Conservation (phyloP, 164 flowering plant genomes). For the Vitis labrusca region DNA sequence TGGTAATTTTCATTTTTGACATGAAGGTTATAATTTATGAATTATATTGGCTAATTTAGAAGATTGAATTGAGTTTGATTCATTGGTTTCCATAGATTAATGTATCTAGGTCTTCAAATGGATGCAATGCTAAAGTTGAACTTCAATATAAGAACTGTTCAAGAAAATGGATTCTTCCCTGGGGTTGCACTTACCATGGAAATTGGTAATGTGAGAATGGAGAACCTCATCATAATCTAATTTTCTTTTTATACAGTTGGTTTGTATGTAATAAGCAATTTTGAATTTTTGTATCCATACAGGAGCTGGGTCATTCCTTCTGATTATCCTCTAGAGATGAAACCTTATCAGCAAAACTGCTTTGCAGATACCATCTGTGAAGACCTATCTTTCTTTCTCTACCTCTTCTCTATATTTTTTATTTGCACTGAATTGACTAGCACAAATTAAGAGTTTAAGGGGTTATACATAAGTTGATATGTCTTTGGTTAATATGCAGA, state of each 20-base stretch:
- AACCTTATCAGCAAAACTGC: constrained; percentile 28
- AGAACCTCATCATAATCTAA: not conserved
- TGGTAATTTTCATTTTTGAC: not conserved
- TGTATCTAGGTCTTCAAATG: constrained; percentile 32
- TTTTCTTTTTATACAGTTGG: not conserved
- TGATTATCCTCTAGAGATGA: constrained; percentile 29
- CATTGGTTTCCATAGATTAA: constrained; percentile 25
- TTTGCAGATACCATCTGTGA: constrained; percentile 40
- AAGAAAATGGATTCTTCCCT: constrained; percentile 37
- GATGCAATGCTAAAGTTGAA: constrained; percentile 27
- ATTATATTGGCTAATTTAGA: not conserved
- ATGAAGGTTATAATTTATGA: not conserved
- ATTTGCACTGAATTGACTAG: too few species aligned
- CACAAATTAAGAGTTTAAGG: too few species aligned
- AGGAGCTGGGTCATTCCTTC: constrained; percentile 42
- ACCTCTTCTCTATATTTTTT: not conserved
- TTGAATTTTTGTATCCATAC: constrained; percentile 2
- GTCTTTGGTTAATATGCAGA: too few species aligned
- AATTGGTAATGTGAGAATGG: constrained; percentile 25
- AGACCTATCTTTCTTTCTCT: constrained; percentile 16
- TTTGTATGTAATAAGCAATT: not conserved
- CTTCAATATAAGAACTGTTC: constrained; percentile 38
- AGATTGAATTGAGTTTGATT: not conserved
- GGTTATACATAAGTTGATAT: too few species aligned
- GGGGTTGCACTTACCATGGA: constrained; percentile 42